Conservation (phyloP, 805 yeast genomes). For the Candida ficus region DNA sequence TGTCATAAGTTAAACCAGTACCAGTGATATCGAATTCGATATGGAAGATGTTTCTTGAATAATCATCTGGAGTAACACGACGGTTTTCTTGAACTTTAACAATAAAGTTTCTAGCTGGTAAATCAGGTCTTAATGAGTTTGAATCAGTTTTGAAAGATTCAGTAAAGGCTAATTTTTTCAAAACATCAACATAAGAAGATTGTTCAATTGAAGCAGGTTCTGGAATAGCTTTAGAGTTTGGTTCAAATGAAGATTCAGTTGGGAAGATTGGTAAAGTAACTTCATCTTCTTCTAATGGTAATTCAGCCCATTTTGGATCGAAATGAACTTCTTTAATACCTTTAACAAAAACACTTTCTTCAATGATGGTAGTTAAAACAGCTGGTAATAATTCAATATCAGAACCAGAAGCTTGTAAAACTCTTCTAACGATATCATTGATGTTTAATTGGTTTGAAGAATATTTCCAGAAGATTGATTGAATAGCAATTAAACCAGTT, state of each 20-base stretch:
- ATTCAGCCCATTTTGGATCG: slow-evolving; percentile 23
- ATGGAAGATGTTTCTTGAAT: slow-evolving; percentile 93
- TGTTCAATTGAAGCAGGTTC: slow-evolving; percentile 39
- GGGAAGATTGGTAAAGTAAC: slow-evolving; percentile 47
- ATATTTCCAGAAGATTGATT: slow-evolving; percentile 74
- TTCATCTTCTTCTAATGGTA: slow-evolving; percentile 30
- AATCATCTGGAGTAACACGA: slow-evolving; percentile 84
- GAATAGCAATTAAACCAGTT: slow-evolving; percentile 66
- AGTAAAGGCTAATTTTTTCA: slow-evolving; percentile 69
- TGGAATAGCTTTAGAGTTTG: slow-evolving; percentile 48
- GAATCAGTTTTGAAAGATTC: slow-evolving; percentile 64
- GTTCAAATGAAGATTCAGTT: slow-evolving; percentile 57
- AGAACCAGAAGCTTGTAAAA: slow-evolving; percentile 75
- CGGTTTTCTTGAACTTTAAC: slow-evolving; percentile 89
- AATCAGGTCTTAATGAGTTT: slow-evolving; percentile 75
- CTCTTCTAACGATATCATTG: slow-evolving; percentile 67
- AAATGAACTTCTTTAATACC: slow-evolving; percentile 35
- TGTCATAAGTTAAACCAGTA: slow-evolving; percentile 85
- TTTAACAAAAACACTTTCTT: slow-evolving; percentile 42
- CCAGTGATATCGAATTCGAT: slow-evolving; percentile 90
- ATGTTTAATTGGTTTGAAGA: slow-evolving; percentile 54
- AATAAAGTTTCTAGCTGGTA: slow-evolving; percentile 77
- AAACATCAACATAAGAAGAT: slow-evolving; percentile 42
- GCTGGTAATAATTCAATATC: slow-evolving; percentile 77
- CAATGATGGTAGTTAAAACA: slow-evolving; percentile 60